Evolutionary conservation across 768 basidiomycete species (phyloP).

Genomic region (Auricularia heimuer): DNA sequence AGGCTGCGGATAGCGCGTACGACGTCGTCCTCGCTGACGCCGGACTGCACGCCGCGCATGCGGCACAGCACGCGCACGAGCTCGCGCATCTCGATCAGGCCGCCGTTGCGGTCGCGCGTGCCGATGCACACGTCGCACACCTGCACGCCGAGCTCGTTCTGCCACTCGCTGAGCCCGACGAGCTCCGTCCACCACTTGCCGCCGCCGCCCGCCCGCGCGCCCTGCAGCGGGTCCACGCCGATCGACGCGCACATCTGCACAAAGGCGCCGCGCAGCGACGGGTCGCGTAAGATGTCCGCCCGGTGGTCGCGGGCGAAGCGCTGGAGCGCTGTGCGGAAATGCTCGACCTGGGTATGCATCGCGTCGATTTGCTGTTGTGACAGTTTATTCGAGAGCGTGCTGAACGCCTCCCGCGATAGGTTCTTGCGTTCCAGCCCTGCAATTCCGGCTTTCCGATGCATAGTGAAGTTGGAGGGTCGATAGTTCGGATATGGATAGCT

Average conservation of each 20-base stretch:
- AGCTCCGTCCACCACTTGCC: slow-evolving; percentile 74
- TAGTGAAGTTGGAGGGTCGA: background rate
- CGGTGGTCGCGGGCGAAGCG: slow-evolving; percentile 79
- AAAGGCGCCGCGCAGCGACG: slow-evolving; percentile 83
- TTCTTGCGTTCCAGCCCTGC: background rate
- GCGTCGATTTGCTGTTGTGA: slow-evolving; percentile 67
- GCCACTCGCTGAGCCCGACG: slow-evolving; percentile 77
- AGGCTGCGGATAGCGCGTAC: slow-evolving; percentile 76
- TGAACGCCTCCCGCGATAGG: slow-evolving; percentile 1
- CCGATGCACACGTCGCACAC: slow-evolving; percentile 87
- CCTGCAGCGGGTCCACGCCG: slow-evolving; percentile 89
- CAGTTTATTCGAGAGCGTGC: slow-evolving; percentile 59
- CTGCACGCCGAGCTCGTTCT: slow-evolving; percentile 91
- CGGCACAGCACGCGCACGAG: slow-evolving; percentile 68
- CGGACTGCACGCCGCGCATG: slow-evolving; percentile 50
- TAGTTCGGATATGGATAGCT: background rate
- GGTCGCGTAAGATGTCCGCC: slow-evolving; percentile 72
- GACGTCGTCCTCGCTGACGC: slow-evolving; percentile 79
- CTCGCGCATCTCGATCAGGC: slow-evolving; percentile 82
- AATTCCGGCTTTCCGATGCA: background rate
- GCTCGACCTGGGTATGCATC: slow-evolving; percentile 70
- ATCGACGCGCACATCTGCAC: slow-evolving; percentile 93
- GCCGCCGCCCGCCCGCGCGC: slow-evolving; percentile 63
- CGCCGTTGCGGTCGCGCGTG: slow-evolving; percentile 84
- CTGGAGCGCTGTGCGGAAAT: slow-evolving; percentile 72